Percentiles rank a stretch among this genome's conserved stretches.
phyloP scores from a whole-genome alignment of 768 basidiomycete species.

The Tricholoma furcatifolium region DNA sequence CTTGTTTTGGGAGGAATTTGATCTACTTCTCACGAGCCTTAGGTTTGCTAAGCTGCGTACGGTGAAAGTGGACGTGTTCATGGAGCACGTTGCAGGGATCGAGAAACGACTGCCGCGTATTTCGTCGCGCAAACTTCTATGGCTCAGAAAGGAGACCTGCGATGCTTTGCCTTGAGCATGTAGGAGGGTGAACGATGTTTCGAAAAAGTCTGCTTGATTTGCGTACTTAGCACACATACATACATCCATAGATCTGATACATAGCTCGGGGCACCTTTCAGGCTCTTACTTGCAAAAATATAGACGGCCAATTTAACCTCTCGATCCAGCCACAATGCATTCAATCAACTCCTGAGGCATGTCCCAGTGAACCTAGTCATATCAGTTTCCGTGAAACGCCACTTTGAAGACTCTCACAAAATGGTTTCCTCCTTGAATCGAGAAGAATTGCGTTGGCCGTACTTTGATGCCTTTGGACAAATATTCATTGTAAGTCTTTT shows the following conservation, averaged over 20 bases:
- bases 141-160: neutral
- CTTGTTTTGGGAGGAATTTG: neutral
- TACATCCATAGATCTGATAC: too few relatives aligned
- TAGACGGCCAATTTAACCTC: neutral
- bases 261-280: too few relatives aligned
- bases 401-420: neutral
- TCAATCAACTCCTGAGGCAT: constrained; percentile 4
- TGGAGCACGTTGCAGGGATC: neutral
- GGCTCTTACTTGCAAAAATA: too few relatives aligned
- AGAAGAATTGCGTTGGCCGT: neutral
- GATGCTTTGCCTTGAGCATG: too few relatives aligned
- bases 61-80: constrained; percentile 1
- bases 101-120: neutral
- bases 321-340: neutral
- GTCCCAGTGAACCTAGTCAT: constrained; percentile 9
- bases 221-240: too few relatives aligned
- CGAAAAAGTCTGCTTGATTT: too few relatives aligned
- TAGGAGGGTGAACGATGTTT: too few relatives aligned
- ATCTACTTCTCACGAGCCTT: neutral
- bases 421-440: neutral
- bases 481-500: neutral
- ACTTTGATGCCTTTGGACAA: neutral
- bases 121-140: neutral
- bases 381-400: neutral
- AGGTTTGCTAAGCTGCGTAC: neutral